Base-by-base conservation (phyloP, 805 yeast species). In the Yamadazyma scolyti region DNA sequence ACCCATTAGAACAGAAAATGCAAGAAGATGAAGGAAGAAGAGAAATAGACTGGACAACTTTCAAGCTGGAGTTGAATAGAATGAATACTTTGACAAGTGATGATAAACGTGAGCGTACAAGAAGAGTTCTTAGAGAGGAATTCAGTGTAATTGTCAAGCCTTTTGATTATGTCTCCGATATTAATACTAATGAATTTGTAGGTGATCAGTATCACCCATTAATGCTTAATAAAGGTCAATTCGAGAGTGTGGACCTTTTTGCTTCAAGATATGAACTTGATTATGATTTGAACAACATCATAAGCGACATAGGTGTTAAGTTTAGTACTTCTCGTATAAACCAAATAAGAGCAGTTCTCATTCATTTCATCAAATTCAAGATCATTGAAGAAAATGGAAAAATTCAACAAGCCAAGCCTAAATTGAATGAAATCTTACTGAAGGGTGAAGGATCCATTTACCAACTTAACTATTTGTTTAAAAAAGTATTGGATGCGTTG, bases 391-490 rank as follows among this genome's bases (percentile, higher is more conserved):
- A 63, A 27, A 44, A 54, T 10, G 54, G 50, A 14, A 54, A 53
- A 26, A 61, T 64, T 15, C 55, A 51, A 53, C 67, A 58, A 39
- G 31, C 40, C 14, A 66, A 65, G 22, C 67, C 68, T 4, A 66
- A 64, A 36, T 49, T 74, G 26, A 56, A 53, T 23, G 69, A 63
- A 35, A 51, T 73, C 3, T 56, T 75, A 51, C 49, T 48, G 35
- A 60, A 59, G 35, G 72, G 71, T 38, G 73, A 67, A 47, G 90
- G 78, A 30, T 77, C 71, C 31, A 57, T 86, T 1, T 81, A 74
- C 43, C 95, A 87, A 48, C 54, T 90, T 34, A 86, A 93, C 7
- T 77, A 82, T 64, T 57, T 87, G 13, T 83, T 87, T 54, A 78
- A 79, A 39, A 73, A 76, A 36, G 74, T 93, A 63, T 76, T 90